Evolutionary conservation across 345 rosid genomes (phyloP).

Genomic region (Triadica sebifera): DNA sequence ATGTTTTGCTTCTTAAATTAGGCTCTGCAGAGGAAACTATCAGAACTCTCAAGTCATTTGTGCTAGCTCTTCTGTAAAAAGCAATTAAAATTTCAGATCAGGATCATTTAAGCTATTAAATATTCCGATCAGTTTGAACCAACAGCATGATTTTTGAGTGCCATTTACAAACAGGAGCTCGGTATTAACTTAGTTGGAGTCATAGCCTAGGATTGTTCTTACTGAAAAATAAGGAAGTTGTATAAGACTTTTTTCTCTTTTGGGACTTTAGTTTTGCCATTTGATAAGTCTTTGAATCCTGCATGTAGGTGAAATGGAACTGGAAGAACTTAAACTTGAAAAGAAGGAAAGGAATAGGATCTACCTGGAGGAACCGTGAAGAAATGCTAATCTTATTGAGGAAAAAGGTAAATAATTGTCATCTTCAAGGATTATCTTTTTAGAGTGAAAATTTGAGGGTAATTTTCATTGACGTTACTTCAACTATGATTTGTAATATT

Average conservation of each 20-base stretch:
- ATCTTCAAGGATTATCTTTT: too few relatives aligned
- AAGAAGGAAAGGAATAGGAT: constrained; percentile 50
- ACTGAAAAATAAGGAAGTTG: not conserved
- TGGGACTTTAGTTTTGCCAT: constrained; percentile 13
- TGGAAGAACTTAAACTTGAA: constrained; percentile 57
- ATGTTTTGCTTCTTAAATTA: constrained; percentile 43
- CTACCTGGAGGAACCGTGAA: constrained; percentile 45
- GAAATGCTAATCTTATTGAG: constrained; percentile 45
- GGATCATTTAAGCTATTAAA: constrained; percentile 7
- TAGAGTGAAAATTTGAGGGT: too few relatives aligned
- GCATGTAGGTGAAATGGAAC: constrained; percentile 57
- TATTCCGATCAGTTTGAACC: too few relatives aligned
- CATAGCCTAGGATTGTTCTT: not conserved
- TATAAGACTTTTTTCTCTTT: not conserved
- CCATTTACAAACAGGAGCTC: constrained; percentile 1
- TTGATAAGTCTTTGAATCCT: constrained; percentile 19
- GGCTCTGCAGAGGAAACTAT: constrained; percentile 49
- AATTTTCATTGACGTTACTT: too few relatives aligned
- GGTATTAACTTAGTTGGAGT: not conserved
- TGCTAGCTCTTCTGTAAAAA: not conserved
- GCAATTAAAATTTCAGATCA: not conserved
- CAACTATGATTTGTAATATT: too few relatives aligned
- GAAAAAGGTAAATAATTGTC: constrained; percentile 71
- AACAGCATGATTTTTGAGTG: too few relatives aligned
- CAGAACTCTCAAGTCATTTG: constrained; percentile 47